Percentiles rank a stretch among this genome's conserved stretches.
Conservation (phyloP, 2,329 filamentous ascomycete genomes). For the Triangularia verruculosa region DNA sequence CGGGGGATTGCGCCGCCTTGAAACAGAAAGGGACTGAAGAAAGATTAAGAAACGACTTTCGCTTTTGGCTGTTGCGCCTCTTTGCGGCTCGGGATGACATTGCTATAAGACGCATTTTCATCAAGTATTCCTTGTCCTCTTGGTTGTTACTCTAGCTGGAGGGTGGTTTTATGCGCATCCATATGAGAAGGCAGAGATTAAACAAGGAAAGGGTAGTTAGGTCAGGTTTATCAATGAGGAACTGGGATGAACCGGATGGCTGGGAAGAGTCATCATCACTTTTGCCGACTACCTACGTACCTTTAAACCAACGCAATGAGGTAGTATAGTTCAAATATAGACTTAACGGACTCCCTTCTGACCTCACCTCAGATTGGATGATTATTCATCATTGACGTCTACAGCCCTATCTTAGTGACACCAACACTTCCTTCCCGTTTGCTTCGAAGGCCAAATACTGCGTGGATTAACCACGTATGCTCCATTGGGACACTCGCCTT, state of each 20-base stretch:
- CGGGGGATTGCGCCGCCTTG: slow-evolving; percentile 42
- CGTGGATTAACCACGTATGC: too few relatives aligned
- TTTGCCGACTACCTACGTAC: not conserved
- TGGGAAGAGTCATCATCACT: not conserved
- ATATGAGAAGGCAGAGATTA: not conserved
- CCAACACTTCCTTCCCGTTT: too few relatives aligned
- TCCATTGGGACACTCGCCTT: too few relatives aligned
- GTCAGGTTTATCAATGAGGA: not conserved
- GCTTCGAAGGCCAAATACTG: too few relatives aligned
- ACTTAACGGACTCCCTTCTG: too few relatives aligned
- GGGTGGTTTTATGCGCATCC: not conserved
- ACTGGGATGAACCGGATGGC: not conserved
- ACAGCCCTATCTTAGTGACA: too few relatives aligned
- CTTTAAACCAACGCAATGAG: not conserved
- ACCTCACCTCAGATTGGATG: too few relatives aligned
- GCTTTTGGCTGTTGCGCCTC: not conserved
- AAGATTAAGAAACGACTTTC: not conserved
- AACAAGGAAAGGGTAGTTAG: not conserved
- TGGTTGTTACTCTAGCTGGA: not conserved
- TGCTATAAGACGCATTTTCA: not conserved
- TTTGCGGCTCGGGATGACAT: not conserved
- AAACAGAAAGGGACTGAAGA: not conserved
- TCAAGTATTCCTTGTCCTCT: not conserved
- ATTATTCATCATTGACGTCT: too few relatives aligned
- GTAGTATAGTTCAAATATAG: not conserved